Percentiles rank a stretch among this genome's conserved stretches.
These are phyloP conservation scores for Agapanthus africanus DNA, from an alignment of 106 monocot genomes.

Conservation along the genomic window DNA sequence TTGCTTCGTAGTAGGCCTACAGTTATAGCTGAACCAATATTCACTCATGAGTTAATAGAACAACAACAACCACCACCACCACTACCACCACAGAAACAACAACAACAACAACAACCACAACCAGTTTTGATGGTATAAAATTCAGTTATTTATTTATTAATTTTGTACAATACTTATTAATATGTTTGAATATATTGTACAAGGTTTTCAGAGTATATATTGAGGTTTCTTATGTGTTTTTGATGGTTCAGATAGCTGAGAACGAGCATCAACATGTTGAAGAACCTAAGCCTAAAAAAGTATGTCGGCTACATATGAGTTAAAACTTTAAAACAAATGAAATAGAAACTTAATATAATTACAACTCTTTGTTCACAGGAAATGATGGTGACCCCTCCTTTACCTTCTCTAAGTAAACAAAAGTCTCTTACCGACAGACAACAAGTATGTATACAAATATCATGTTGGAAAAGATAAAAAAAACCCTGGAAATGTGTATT, in stretches of 20 bases:
- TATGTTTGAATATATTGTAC: background rate
- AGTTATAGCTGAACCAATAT: slow-evolving; percentile 21
- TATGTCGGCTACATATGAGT: background rate
- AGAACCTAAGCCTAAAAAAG: slow-evolving; percentile 30
- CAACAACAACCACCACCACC: background rate
- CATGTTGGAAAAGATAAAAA: background rate
- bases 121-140: slow-evolving; percentile 24
- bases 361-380: slow-evolving; percentile 38
- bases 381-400: slow-evolving; percentile 11
- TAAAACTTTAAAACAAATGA: background rate
- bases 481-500: background rate
- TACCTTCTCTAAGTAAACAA: slow-evolving; percentile 56
- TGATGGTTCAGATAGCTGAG: slow-evolving; percentile 35
- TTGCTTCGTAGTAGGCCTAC: slow-evolving; percentile 41
- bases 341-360: background rate
- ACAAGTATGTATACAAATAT: slow-evolving; percentile 39
- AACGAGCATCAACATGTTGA: slow-evolving; percentile 35
- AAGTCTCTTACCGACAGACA: slow-evolving; percentile 80
- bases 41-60: slow-evolving; percentile 11
- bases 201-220: background rate
- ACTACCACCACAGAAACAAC: background rate
- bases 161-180: background rate
- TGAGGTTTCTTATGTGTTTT: background rate
- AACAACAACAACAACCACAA: background rate
- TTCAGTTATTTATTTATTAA: background rate